A percentile compares a stretch with the other conserved stretches of the same genome.
These are phyloP conservation scores for Pontederia paniculata DNA, from an alignment of 176 grass and related monocot species.

Conservation along the genomic window DNA sequence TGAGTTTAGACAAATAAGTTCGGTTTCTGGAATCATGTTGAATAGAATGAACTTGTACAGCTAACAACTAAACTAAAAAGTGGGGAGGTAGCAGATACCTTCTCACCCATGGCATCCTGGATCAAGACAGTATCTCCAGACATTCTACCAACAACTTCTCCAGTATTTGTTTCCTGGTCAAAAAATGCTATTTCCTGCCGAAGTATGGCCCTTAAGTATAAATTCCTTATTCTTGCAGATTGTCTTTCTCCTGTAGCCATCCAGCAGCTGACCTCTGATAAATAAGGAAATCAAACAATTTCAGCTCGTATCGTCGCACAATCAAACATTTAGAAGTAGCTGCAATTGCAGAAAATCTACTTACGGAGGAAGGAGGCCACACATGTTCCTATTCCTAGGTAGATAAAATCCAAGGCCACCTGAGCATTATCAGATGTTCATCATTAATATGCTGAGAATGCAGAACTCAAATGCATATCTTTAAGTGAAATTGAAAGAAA, in stretches of 20 bases:
- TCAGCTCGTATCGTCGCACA: not conserved
- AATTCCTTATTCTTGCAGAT: conserved; percentile 75
- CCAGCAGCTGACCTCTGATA: conserved; percentile 69
- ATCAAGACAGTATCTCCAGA: conserved; percentile 90
- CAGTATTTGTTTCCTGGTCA: conserved; percentile 80
- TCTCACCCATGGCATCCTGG: conserved; percentile 98
- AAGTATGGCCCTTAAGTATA: conserved; percentile 87
- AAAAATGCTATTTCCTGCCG: conserved; percentile 96
- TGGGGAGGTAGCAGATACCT: conserved; percentile 26
- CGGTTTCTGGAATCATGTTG: too few species aligned
- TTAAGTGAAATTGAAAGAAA: not conserved
- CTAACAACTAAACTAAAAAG: not conserved
- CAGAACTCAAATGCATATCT: not conserved
- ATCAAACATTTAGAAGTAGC: not conserved
- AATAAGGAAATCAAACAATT: not conserved
- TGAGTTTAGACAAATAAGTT: too few species aligned
- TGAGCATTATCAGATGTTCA: conserved; percentile 7
- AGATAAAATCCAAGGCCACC: conserved; percentile 70
- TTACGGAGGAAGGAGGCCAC: conserved; percentile 89
- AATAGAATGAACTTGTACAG: not conserved
- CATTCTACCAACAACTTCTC: conserved; percentile 90
- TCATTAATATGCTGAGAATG: not conserved
- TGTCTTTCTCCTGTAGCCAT: conserved; percentile 90
- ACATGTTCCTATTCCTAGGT: conserved; percentile 60
- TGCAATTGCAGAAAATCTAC: conserved; percentile 10